phyloP scores from a whole-genome alignment of 768 basidiomycete genomes.

The Omphalotus guepiniiformis region DNA sequence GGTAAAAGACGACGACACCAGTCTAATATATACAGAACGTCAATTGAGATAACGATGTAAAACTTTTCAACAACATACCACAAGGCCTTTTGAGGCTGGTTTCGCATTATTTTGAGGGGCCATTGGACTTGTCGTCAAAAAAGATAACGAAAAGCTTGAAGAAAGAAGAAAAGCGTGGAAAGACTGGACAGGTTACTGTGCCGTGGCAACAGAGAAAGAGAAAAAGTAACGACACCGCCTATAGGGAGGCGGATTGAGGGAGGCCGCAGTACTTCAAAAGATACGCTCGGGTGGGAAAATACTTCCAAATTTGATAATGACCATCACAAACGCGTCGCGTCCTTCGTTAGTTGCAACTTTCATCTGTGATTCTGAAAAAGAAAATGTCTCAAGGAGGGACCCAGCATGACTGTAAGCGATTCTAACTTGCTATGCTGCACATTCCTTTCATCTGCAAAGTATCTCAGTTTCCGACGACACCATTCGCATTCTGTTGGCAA shows the following conservation, averaged over 20 bases:
- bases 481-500: constrained; percentile 83
- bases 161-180: not conserved
- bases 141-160: no score
- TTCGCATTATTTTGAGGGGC: constrained; percentile 25
- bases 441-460: constrained; percentile 9
- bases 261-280: no score
- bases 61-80: constrained; percentile 31
- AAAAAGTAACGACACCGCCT: constrained; percentile 1
- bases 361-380: no score
- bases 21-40: constrained; percentile 35
- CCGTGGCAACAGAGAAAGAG: not conserved
- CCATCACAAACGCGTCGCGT: constrained; percentile 8
- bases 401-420: constrained; percentile 33
- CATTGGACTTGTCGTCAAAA: constrained; percentile 14
- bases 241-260: no score
- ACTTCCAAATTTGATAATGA: no score
- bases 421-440: not conserved
- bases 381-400: no score
- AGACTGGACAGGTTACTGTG: not conserved
- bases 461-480: constrained; percentile 61
- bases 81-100: constrained; percentile 36
- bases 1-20: constrained; percentile 79
- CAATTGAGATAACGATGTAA: not conserved
- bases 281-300: no score
- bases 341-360: no score